phyloP scores from a whole-genome alignment of 768 basidiomycete genomes.

The Tricholoma saponaceum region DNA sequence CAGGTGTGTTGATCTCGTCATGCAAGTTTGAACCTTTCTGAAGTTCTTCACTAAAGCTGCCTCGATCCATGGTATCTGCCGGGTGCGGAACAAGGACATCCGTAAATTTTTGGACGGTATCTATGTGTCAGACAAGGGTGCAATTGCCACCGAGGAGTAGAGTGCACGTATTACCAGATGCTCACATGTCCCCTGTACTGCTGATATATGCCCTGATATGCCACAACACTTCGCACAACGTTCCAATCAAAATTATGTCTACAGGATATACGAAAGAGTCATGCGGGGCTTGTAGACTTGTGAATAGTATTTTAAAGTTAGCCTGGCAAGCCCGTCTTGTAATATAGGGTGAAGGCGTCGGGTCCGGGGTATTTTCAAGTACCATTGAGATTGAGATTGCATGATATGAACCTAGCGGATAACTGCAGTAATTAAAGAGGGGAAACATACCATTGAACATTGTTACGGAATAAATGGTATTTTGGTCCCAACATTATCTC shows the following conservation, averaged over 20 bases:
- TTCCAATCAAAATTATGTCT: too few species aligned
- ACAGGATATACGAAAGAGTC: too few species aligned
- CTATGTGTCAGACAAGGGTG: conserved; percentile 83
- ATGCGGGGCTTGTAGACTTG: too few species aligned
- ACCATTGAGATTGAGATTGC: too few species aligned
- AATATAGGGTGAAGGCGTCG: too few species aligned
- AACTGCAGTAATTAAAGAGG: too few species aligned
- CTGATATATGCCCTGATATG: background rate
- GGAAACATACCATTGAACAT: too few species aligned
- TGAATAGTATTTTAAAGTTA: background rate
- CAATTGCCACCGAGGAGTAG: conserved; percentile 49
- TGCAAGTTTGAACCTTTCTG: conserved; percentile 1
- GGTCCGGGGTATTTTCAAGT: too few species aligned
- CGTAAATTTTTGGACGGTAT: conserved; percentile 97
- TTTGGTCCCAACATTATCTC: conserved; percentile 72
- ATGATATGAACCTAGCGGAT: too few species aligned
- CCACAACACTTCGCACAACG: too few species aligned
- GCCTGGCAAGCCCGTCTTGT: too few species aligned
- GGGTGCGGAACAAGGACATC: conserved; percentile 99
- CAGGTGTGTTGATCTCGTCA: conserved; percentile 45
- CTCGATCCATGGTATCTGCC: conserved; percentile 93
- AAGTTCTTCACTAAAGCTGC: conserved; percentile 52
- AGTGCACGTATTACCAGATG: conserved; percentile 2
- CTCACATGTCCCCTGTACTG: conserved; percentile 1
- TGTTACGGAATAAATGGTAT: conserved; percentile 79